A percentile compares a stretch with the other conserved stretches of the same genome.
Conservation (phyloP, 148 eudicot species). For the Mesembryanthemum crystallinum region DNA sequence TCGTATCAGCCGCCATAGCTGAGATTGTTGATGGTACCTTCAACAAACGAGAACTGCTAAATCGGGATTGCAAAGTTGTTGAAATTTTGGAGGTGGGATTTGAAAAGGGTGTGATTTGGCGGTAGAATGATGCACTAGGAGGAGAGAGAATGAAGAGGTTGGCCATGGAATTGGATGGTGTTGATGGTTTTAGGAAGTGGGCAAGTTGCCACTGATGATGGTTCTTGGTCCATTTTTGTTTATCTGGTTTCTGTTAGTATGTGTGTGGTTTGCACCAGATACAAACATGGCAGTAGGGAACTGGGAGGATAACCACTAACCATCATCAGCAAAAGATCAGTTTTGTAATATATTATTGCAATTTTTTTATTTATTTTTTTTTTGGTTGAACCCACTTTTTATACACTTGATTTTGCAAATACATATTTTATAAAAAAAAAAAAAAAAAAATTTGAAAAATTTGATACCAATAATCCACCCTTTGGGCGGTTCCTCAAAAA, state of each 20-base stretch:
- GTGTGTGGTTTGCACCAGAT: slow-evolving; percentile 7
- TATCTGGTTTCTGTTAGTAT: background rate
- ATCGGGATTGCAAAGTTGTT: slow-evolving; percentile 1
- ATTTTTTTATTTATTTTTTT: too few species aligned
- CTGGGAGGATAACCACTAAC: background rate
- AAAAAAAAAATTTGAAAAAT: too few species aligned
- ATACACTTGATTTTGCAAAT: too few species aligned
- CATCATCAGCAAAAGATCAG: too few species aligned
- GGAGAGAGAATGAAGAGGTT: slow-evolving; percentile 25
- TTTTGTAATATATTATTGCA: too few species aligned
- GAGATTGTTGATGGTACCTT: slow-evolving; percentile 7
- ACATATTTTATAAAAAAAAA: too few species aligned
- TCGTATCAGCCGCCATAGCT: slow-evolving; percentile 30
- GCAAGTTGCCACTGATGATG: background rate
- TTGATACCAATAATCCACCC: too few species aligned
- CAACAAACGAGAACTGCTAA: slow-evolving; percentile 4
- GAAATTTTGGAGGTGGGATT: slow-evolving; percentile 35
- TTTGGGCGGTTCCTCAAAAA: too few species aligned
- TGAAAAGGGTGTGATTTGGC: slow-evolving; percentile 24
- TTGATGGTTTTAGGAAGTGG: background rate
- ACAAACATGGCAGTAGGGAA: background rate
- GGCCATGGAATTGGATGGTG: slow-evolving; percentile 27
- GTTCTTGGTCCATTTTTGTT: slow-evolving; percentile 13
- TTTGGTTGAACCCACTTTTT: too few species aligned
- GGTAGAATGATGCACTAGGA: slow-evolving; percentile 12